Base-by-base conservation (phyloP, 805 yeast species). In the Priceomyces fermenticarens region DNA sequence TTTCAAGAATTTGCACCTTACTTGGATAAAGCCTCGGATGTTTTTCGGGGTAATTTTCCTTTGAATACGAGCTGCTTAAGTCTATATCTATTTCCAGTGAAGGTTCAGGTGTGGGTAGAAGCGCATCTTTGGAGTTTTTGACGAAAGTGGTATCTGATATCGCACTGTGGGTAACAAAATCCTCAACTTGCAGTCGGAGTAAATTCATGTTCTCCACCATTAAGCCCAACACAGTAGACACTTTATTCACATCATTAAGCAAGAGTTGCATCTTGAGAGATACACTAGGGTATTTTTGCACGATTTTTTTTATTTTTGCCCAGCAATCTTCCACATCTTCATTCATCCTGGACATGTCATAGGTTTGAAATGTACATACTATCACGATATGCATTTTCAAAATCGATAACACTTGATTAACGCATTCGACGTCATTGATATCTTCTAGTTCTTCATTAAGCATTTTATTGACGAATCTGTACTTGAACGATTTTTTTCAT, bases 321-420 rank as follows among this genome's bases (percentile, higher is more conserved):
- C 33, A 16, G 14, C 32, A 36, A 13, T 26, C 29, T 7, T 15
- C 17, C 14, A 36, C 33, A 12, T 36, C 39, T 13, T 29, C 26
- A 10, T 29, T 27, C 32, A 36, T 26, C 25, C 10, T 29, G 12
- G 28, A 26, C 7, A 32, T 20, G 17, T 36, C 39, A 27, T 28
- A 36, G 4, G 29, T 32, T 12, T 31, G 39, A 14, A 36, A 36
- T 3, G 39, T 36, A n/a, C 39, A 36, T 13, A 36, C 39, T 14
- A 23, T 23, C 14, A 29, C 23, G 3, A 36, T 36, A n/a, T 36
- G 25, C 13, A 36, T 36, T 27, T 27, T 36, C n/a, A 32, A 26
- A 20, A 20, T 20, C 8, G 25, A 5, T 20, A 20, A 20, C 25
- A 20, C 25, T 20, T 20, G 25, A 20, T 20, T 20, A 5, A 20